These are phyloP conservation scores for Phytophthora megakarya DNA, from an alignment of 352 stramenopile species.

Conservation along the genomic window DNA sequence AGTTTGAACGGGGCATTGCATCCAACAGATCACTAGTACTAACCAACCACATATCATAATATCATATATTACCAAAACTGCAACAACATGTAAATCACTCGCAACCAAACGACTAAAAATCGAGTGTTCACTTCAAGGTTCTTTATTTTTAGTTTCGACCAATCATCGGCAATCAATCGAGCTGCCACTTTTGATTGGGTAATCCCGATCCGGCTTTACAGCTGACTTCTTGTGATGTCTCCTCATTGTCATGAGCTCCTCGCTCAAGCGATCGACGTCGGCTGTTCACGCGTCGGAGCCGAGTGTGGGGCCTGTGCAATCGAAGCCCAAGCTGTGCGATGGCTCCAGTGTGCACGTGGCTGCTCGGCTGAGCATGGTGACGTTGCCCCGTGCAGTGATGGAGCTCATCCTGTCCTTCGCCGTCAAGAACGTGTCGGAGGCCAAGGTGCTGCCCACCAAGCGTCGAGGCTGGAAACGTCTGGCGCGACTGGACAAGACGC, in stretches of 20 bases:
- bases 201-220: conserved; percentile 27
- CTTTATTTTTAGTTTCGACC: conserved; percentile 13
- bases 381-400: conserved; percentile 53
- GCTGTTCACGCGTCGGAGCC: conserved; percentile 2
- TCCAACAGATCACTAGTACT: conserved; percentile 5
- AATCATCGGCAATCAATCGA: too few relatives aligned
- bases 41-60: too few relatives aligned
- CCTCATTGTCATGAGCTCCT: conserved; percentile 30
- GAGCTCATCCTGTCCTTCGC: conserved; percentile 61
- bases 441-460: conserved; percentile 55
- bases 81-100: too few relatives aligned
- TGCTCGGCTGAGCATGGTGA: conserved; percentile 28
- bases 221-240: conserved; percentile 25
- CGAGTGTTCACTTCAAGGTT: conserved; percentile 22
- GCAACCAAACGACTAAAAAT: too few relatives aligned
- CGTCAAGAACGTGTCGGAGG: conserved; percentile 50
- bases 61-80: too few relatives aligned
- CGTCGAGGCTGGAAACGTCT: conserved; percentile 50
- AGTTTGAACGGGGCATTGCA: conserved; percentile 13
- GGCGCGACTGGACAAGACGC: conserved; percentile 36
- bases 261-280: conserved; percentile 24
- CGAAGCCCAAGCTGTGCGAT: conserved; percentile 20
- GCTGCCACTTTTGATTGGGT: too few relatives aligned
- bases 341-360: neutral
- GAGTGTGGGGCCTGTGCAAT: conserved; percentile 15